A percentile compares a stretch with the other conserved stretches of the same genome.
Evolutionary conservation across 1,284 basidiomycete species (phyloP).

Genomic region (Heliocybe sulcata): DNA sequence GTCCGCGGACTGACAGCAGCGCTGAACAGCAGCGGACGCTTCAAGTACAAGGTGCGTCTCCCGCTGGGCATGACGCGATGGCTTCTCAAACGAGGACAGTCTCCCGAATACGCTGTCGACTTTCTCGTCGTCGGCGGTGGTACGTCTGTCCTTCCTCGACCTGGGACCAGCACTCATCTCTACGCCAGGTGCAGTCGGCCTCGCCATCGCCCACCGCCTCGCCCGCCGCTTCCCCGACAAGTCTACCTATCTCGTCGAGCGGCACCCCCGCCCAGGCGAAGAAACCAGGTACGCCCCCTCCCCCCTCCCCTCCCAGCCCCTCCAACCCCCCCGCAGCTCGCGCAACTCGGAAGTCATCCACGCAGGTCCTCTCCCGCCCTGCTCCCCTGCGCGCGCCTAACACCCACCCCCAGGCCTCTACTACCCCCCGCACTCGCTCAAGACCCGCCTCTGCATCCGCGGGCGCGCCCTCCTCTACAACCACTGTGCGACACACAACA

Average conservation of each 20-base stretch:
- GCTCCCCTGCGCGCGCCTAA: conserved; percentile 2
- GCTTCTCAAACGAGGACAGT: conserved; percentile 22
- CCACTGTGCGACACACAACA: conserved; percentile 57
- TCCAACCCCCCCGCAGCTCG: conserved; percentile 42
- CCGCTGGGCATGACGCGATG: too few species aligned
- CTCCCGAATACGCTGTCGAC: conserved; percentile 76
- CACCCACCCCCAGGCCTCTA: conserved; percentile 48
- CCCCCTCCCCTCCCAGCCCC: background rate
- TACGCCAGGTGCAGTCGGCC: conserved; percentile 75
- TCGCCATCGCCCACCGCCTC: conserved; percentile 80
- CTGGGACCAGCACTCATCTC: background rate
- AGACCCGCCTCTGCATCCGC: conserved; percentile 82
- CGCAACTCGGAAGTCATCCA: conserved; percentile 97
- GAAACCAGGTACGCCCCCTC: conserved; percentile 64
- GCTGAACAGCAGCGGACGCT: conserved; percentile 54
- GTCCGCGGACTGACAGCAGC: conserved; percentile 40
- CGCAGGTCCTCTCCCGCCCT: conserved; percentile 46
- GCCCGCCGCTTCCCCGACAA: conserved; percentile 60
- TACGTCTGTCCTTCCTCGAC: too few species aligned
- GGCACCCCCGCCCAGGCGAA: conserved; percentile 67
- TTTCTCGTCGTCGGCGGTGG: conserved; percentile 92
- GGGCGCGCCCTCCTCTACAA: conserved; percentile 85
- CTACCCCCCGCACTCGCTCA: conserved; percentile 83
- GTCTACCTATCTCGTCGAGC: conserved; percentile 83
- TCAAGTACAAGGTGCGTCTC: conserved; percentile 50